Evolutionary conservation across 768 basidiomycete species (phyloP), one percentile per base, ranked within the genome.

Genomic region (Hericium alpestre): DNA sequence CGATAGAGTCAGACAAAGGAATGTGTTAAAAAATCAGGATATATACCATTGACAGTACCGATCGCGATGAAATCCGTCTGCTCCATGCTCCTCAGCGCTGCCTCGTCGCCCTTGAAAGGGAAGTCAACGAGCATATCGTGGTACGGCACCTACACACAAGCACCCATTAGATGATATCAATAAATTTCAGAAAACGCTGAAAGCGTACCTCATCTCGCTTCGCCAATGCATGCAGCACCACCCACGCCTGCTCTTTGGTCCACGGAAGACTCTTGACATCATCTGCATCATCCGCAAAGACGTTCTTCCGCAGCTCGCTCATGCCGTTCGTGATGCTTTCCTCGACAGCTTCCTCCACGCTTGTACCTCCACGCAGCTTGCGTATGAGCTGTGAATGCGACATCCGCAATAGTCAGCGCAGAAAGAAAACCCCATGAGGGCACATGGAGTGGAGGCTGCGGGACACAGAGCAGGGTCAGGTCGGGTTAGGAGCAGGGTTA

Each of bases 81-180:
- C 66, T 97, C 95, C 82, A 98, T 85, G 27, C 78, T 81, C 59
- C 90, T 79, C 55, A 98, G 66, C 1, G 90, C 76, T 16, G 74
- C 72, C 66, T 95, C 93, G 61, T 93, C 85, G n/a, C 87, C 90
- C 66, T 92, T 93, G 81, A 93, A 96, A 0, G 90, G 91, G 66
- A 86, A 86, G 53, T 90, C 86, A 52, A 87, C 70, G 54, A 97
- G 72, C 4, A 90, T 74, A 20, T 91, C 83, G 55, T 92, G 81
- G 67, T 97, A 97, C 9, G 89, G 77, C 9, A 91, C 71, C 90
- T 93, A 55, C 23, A n/a, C 12, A 16, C n/a, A 16, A 23, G 37
- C 23, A 9, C 27, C 27, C 16, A 27, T 16, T 40, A 23, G 49
- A n/a, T 6, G 13, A 22, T 7, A 1, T 9, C 15, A n/a, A n/a